A percentile compares a stretch with the other conserved stretches of the same genome.
Conservation (phyloP, 306 rosid genomes). For the Morella rubra region DNA sequence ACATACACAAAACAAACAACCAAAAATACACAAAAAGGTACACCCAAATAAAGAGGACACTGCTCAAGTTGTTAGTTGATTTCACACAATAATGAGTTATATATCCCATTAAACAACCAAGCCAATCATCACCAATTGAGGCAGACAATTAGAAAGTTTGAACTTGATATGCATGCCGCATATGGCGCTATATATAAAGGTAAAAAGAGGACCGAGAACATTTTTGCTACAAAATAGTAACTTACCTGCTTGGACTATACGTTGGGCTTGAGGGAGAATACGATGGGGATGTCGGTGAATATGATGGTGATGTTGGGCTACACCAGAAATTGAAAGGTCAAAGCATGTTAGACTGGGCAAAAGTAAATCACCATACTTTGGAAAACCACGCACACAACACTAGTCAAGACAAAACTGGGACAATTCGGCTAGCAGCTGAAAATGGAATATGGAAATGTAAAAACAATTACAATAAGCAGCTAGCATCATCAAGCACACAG, state of each 20-base stretch:
- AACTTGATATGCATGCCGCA: not conserved
- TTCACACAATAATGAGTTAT: not conserved
- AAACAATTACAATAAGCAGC: not conserved
- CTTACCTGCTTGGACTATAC: slow-evolving; percentile 94
- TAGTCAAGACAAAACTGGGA: not conserved
- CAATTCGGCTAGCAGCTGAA: not conserved
- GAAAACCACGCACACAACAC: slow-evolving; percentile 13
- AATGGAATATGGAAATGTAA: not conserved
- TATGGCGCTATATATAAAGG: not conserved
- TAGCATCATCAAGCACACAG: not conserved
- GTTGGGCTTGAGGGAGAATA: slow-evolving; percentile 98
- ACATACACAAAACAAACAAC: too few species aligned
- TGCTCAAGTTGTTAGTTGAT: not conserved
- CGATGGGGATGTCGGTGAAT: slow-evolving; percentile 95
- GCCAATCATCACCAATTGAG: not conserved
- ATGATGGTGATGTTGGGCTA: slow-evolving; percentile 97
- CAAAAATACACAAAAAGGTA: too few species aligned
- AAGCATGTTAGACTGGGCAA: slow-evolving; percentile 20
- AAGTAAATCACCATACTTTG: not conserved
- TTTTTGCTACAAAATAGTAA: not conserved
- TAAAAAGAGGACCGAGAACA: not conserved
- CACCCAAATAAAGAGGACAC: not conserved
- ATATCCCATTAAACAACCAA: not conserved
- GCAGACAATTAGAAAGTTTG: not conserved
- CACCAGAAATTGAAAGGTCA: slow-evolving; percentile 19